Evolutionary conservation across 2,329 filamentous ascomycete genomes (phyloP), one percentile per base, ranked within the genome.

Genomic region (Dendrostoma leiphaemia): DNA sequence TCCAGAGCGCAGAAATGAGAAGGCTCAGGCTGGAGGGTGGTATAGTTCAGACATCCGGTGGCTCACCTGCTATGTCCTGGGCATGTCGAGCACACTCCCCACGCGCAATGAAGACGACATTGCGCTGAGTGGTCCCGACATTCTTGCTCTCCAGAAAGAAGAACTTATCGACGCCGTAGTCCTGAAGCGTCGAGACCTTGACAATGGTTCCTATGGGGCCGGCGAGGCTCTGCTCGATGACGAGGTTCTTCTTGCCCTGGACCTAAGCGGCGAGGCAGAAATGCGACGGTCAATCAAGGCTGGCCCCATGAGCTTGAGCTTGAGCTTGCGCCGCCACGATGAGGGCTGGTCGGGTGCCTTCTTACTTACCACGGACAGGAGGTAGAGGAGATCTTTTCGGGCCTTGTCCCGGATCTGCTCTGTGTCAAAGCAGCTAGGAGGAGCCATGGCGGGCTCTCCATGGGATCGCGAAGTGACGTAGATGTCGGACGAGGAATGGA

Each of bases 141-240:
- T 99, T 97, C 67, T 88, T 84, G 73, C 97, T 97, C 72, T 99
- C 94, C 44, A 99, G 79, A 67, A 97, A 88, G 77, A 97, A 99
- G 62, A 97, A 90, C 71, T 96, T 96, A 72, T 97, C 92, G 62
- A 99, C 92, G 28, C 95, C 95, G 75, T 97, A 97, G 67, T 99
- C 94, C 68, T 97, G 91, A 15, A 97, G 81, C 9, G 90, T 93
- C 21, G 93, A 93, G 67, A 97, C 96, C 71, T 97, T 97, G 74
- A 96, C 91, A 62, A 99, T 88, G 56, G 93, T 81, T 56, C 92
- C 91, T 62, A 99, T 82, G 28, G 92, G 90, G 23, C 93, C 94
- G 62, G 93, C 91, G 63, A 99, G 81, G 64, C 86, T 87, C 71
- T 89, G 90, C 70, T 97, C 93, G 67, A 99, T 88, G 49, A 99